These are phyloP conservation scores for Rutstroemia sp. DNA, from an alignment of 2,329 filamentous ascomycete species.

Conservation along the genomic window DNA sequence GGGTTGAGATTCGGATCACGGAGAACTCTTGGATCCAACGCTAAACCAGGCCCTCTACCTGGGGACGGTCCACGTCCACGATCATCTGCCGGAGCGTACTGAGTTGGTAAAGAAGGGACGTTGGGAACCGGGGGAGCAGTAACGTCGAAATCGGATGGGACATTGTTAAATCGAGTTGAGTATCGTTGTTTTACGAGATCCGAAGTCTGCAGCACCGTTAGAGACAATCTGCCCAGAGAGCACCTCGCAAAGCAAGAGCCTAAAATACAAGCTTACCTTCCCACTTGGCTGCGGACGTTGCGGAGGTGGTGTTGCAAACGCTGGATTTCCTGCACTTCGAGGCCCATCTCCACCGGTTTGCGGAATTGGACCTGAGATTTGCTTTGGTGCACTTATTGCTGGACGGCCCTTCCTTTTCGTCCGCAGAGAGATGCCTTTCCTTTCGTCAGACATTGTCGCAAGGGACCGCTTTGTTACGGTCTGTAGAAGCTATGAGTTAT, in stretches of 20 bases:
- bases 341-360: conserved; percentile 40
- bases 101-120: conserved; percentile 59
- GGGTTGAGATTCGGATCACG: conserved; percentile 71
- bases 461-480: no score
- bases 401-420: conserved; percentile 56
- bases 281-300: conserved; percentile 47
- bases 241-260: not conserved
- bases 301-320: conserved; percentile 33
- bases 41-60: conserved; percentile 45
- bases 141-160: conserved; percentile 61
- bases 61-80: conserved; percentile 23
- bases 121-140: conserved; percentile 63
- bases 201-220: conserved; percentile 39
- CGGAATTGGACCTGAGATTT: conserved; percentile 54
- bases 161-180: conserved; percentile 81
- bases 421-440: conserved; percentile 53
- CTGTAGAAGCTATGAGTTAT: not conserved
- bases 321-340: conserved; percentile 30
- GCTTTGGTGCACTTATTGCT: conserved; percentile 52
- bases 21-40: conserved; percentile 69
- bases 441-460: conserved; percentile 49
- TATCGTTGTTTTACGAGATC: conserved; percentile 93
- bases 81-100: conserved; percentile 29
- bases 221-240: not conserved
- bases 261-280: conserved; percentile 39